Base-by-base conservation (phyloP, 495 filamentous ascomycete genomes). In the Elaphomyces granulatus region DNA sequence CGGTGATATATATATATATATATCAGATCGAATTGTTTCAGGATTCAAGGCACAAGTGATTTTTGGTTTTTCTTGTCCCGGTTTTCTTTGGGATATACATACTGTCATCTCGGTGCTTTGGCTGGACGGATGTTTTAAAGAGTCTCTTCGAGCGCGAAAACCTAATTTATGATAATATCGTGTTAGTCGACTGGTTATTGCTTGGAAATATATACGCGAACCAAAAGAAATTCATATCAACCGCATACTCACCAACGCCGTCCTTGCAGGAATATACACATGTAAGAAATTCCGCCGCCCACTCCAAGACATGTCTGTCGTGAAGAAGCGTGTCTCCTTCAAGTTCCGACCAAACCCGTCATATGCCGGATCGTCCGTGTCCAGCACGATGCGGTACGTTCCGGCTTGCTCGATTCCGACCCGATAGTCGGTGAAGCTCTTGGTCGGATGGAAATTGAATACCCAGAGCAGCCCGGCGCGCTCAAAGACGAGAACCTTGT, bases 401-500 rank as follows among this genome's bases (percentile, higher is more conserved):
- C 90, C 90, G 1, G 78, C 54, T 8, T 70, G 63, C 37, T 96
- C 83, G 35, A 98, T 71, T 0, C 90, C 90, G 41, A 96, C 78
- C 15, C 92, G 71, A 52, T 94, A 98, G 54, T 96, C 92, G 14
- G 84, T 75, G 56, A 80, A 98, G 67, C 84, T 93, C 32, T 80
- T 51, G n/a, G 72, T 72, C 3, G 83, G 79, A 54, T 95, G 78
- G 70, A 94, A 94, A 60, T 98, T 98, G 71, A 98, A 96, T 48
- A 94, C 74, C 72, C 83, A 98, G 21, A 98, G 64, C 32, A 94
- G 57, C 0, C 87, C 87, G 2, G 77, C 90, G 17, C 90, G 76
- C 64, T 98, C 90, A 57, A 96, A 98, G 37, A 92, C 87, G 45
- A 98, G 72, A 15, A 95, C 82, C 64, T 96, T 98, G 61, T 98